phyloP scores from a whole-genome alignment of 1,284 basidiomycete species.

The Cystobasidium pallidum region DNA sequence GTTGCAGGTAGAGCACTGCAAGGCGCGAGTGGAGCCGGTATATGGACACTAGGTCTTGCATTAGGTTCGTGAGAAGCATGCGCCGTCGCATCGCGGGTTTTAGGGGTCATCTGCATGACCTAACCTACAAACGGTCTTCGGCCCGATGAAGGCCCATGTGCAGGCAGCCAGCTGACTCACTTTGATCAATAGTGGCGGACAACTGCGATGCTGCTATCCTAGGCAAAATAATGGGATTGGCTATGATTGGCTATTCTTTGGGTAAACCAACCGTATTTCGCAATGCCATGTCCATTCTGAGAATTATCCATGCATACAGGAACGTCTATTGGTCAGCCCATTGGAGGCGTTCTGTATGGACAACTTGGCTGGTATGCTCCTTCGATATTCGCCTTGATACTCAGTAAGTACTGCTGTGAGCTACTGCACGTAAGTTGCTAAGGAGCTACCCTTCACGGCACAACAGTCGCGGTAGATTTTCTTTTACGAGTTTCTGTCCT shows the following conservation, averaged over 20 bases:
- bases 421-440: neutral
- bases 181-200: slow-evolving; percentile 20
- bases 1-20: slow-evolving; percentile 33
- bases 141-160: neutral
- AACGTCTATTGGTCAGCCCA: slow-evolving; percentile 34
- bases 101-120: neutral
- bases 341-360: slow-evolving; percentile 41
- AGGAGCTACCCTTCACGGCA: neutral
- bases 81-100: neutral
- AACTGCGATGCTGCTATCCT: slow-evolving; percentile 32
- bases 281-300: no score
- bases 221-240: slow-evolving; percentile 40
- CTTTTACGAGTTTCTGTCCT: slow-evolving; percentile 28
- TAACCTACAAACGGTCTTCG: neutral
- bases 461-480: slow-evolving; percentile 37
- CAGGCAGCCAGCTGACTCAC: neutral
- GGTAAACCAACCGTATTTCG: neutral
- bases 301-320: slow-evolving; percentile 1
- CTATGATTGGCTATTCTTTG: slow-evolving; percentile 35
- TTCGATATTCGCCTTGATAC: slow-evolving; percentile 33
- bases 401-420: slow-evolving; percentile 15
- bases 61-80: slow-evolving; percentile 3
- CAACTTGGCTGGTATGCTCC: slow-evolving; percentile 44
- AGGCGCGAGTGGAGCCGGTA: slow-evolving; percentile 36
- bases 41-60: slow-evolving; percentile 40